phyloP scores from a whole-genome alignment of 495 filamentous ascomycete genomes.

The Pseudevernia furfuracea region DNA sequence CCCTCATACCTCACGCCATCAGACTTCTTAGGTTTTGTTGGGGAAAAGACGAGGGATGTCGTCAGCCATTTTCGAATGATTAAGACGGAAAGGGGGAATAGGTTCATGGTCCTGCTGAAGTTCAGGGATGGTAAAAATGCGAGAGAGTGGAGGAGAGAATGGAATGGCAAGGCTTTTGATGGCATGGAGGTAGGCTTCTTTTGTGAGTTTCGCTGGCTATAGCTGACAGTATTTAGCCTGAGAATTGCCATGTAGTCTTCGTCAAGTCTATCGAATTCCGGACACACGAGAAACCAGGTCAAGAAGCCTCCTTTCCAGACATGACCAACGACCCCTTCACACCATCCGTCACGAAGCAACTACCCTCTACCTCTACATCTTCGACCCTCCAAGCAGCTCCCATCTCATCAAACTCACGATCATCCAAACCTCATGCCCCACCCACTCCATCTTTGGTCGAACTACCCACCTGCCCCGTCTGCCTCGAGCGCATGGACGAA shows the following conservation, averaged over 20 bases:
- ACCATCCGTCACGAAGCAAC: slow-evolving; percentile 33
- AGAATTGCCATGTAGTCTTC: slow-evolving; percentile 93
- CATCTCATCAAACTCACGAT: slow-evolving; percentile 47
- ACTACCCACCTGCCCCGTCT: slow-evolving; percentile 92
- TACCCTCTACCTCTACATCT: slow-evolving; percentile 30
- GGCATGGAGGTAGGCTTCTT: slow-evolving; percentile 69
- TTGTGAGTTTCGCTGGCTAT: neutral
- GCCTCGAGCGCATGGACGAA: slow-evolving; percentile 96
- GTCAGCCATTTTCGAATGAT: slow-evolving; percentile 96
- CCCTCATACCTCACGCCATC: slow-evolving; percentile 85
- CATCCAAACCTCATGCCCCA: slow-evolving; percentile 77
- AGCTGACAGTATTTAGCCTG: slow-evolving; percentile 53
- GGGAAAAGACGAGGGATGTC: slow-evolving; percentile 76
- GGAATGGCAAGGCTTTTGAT: slow-evolving; percentile 93
- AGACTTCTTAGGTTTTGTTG: slow-evolving; percentile 88
- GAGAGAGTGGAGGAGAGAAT: slow-evolving; percentile 70
- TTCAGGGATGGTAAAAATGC: slow-evolving; percentile 71
- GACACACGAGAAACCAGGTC: slow-evolving; percentile 31
- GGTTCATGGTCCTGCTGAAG: slow-evolving; percentile 97
- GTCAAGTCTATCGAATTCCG: slow-evolving; percentile 81
- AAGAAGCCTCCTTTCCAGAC: slow-evolving; percentile 45
- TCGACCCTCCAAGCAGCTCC: slow-evolving; percentile 40
- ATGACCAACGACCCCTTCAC: slow-evolving; percentile 61
- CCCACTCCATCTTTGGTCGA: slow-evolving; percentile 86
- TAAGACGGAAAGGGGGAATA: slow-evolving; percentile 74